Percentiles rank a stretch among this genome's conserved stretches.
Evolutionary conservation across 768 basidiomycete genomes (phyloP).

Genomic region (Boletus vinaceobasis): DNA sequence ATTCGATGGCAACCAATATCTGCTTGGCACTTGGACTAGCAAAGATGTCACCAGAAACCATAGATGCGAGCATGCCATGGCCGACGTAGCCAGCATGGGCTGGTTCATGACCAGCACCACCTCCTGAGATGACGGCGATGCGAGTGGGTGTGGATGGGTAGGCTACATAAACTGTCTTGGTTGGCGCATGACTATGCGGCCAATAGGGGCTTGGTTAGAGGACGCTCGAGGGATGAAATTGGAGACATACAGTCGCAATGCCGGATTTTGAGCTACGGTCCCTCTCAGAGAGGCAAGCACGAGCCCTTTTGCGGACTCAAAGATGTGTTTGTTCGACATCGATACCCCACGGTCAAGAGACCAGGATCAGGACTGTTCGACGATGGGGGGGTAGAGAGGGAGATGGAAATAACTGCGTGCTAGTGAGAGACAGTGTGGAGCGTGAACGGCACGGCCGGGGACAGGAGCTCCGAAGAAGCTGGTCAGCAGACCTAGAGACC

Average conservation of each 20-base stretch:
- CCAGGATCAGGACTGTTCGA: too few relatives aligned
- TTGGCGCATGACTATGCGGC: constrained; percentile 32
- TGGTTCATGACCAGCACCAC: constrained; percentile 59
- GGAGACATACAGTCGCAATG: constrained; percentile 35
- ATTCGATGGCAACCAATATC: constrained; percentile 46
- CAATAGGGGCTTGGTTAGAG: not conserved
- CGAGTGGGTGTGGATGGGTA: constrained; percentile 17
- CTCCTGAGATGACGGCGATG: constrained; percentile 46
- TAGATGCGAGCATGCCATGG: constrained; percentile 51
- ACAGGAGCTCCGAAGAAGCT: not conserved
- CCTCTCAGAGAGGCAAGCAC: constrained; percentile 44
- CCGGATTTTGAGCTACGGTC: constrained; percentile 39
- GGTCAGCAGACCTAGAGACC: too few relatives aligned
- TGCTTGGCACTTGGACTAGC: constrained; percentile 61
- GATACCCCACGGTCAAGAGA: not conserved
- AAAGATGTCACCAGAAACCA: constrained; percentile 60
- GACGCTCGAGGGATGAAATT: not conserved
- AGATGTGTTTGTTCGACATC: not conserved
- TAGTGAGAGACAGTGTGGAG: not conserved
- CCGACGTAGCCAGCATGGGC: constrained; percentile 58
- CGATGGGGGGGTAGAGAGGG: not conserved
- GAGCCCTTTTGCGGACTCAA: constrained; percentile 35
- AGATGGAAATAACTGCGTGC: not conserved
- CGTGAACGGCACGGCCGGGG: not conserved
- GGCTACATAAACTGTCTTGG: constrained; percentile 35